Base-by-base conservation (phyloP, 2,329 filamentous ascomycete species). In the Bipolaris cookei region DNA sequence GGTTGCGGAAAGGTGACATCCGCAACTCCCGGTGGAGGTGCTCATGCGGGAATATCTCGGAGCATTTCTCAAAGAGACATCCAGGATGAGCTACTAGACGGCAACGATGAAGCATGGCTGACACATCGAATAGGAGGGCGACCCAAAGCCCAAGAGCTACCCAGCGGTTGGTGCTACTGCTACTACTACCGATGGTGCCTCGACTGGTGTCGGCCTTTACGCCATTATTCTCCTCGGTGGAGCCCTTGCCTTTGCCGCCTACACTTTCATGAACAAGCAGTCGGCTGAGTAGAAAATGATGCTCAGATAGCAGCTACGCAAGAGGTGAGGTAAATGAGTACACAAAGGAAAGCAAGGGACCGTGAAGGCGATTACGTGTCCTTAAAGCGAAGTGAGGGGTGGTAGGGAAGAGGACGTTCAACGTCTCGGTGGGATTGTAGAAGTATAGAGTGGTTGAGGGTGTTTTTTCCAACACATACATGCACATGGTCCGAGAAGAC, bases 201-300 rank as follows among this genome's bases (percentile, higher is more conserved):
- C 88, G 66, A 68, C 92, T 58, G 91, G 92, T 71, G 81, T 96
- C 65, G 90, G 88, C 59, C 82, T 96, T 68, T 97, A 97, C 81
- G 90, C 88, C 58, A 69, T 96, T 67, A 78, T 97, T 70, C 82
- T 96, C 67, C 75, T 94, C 65, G 92, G 92, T 69, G 93, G 89
- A 66, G 83, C 87, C 46, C 77, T 87, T 61, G 92, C 91, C 63
- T 98, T 91, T 81, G 85, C 85, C 69, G 90, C 85, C 70, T 97
- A 94, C 84, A 89, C 93, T 79, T 96, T 95, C 83, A 78, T 96
- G 69, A 88, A 94, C 82, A 80, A 83, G 53, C 66, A 73, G 64
- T 53, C 52, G 11, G n/a, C 57, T 16, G 58, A 65, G 56, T 56
- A 61, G 42, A 44, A 10, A 28, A 8, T 28, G 7, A 28, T 10